Evolutionary conservation across 495 filamentous ascomycete species (phyloP).

Genomic region (Podospora comata): DNA sequence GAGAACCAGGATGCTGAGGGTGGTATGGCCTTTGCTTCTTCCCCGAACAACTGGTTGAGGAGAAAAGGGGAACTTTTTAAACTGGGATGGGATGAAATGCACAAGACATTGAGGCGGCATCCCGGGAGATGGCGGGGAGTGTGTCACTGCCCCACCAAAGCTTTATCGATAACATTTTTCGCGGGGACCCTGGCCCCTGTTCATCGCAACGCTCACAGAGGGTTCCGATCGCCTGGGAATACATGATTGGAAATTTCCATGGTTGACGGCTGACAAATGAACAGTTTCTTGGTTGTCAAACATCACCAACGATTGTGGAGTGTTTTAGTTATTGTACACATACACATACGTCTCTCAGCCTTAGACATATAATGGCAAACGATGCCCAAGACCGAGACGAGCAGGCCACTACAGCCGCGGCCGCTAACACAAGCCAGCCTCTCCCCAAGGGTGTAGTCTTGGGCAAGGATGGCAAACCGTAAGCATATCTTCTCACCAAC

Average conservation of each 20-base stretch:
- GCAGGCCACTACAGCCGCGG: conserved; percentile 8
- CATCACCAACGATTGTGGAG: background rate
- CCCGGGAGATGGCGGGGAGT: background rate
- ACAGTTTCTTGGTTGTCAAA: background rate
- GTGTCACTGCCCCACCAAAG: conserved; percentile 12
- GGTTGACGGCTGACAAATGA: background rate
- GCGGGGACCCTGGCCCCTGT: conserved; percentile 13
- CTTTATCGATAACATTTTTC: conserved; percentile 38
- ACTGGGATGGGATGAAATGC: background rate
- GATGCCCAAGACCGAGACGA: conserved; percentile 31
- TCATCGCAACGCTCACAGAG: background rate
- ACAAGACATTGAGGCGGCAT: background rate
- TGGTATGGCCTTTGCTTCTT: background rate
- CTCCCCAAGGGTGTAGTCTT: conserved; percentile 78
- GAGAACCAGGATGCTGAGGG: background rate
- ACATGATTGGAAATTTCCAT: conserved; percentile 4
- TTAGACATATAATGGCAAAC: conserved; percentile 29
- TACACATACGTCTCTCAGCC: background rate
- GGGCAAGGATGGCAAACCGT: conserved; percentile 96
- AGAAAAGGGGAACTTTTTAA: background rate
- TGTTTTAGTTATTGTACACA: background rate
- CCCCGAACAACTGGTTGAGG: background rate
- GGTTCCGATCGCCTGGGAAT: background rate
- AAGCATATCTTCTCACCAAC: conserved; percentile 35
- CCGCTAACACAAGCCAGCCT: conserved; percentile 19